phyloP scores from a whole-genome alignment of 208 protist species.

The Wallacemonas collosoma region DNA sequence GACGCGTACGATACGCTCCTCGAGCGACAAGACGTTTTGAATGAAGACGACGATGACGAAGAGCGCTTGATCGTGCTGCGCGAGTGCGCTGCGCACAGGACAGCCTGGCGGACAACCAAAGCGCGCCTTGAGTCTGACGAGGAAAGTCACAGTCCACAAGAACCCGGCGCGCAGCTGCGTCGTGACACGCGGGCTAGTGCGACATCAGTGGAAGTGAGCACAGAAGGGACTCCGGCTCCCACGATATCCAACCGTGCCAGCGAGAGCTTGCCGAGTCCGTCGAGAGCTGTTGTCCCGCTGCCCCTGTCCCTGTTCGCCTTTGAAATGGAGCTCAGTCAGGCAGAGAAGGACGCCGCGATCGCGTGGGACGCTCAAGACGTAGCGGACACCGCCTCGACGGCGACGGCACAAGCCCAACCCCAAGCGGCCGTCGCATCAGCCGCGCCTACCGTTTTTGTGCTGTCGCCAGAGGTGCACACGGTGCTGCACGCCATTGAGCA shows the following conservation, averaged over 20 bases:
- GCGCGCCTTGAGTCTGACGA: background rate
- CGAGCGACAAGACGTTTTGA: slow-evolving; percentile 7
- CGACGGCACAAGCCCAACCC: too few relatives aligned
- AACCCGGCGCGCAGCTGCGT: too few relatives aligned
- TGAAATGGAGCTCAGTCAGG: slow-evolving; percentile 48
- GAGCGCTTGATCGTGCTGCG: slow-evolving; percentile 2
- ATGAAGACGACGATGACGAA: slow-evolving; percentile 20
- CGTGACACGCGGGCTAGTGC: too few relatives aligned
- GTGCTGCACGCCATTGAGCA: slow-evolving; percentile 40
- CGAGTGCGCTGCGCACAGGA: background rate
- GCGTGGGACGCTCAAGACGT: slow-evolving; percentile 34
- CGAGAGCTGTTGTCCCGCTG: background rate
- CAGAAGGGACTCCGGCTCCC: too few relatives aligned
- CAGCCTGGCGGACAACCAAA: background rate
- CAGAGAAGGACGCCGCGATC: slow-evolving; percentile 25
- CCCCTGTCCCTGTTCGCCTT: slow-evolving; percentile 49
- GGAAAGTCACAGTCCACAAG: too few relatives aligned
- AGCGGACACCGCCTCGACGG: too few relatives aligned
- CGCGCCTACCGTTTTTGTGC: background rate
- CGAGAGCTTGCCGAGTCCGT: too few relatives aligned
- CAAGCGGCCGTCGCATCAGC: background rate
- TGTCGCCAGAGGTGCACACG: slow-evolving; percentile 11
- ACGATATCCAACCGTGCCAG: too few relatives aligned
- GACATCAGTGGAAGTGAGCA: too few relatives aligned
- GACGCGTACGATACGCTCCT: slow-evolving; percentile 19